These are phyloP conservation scores for Simmondsia chinensis DNA, from an alignment of 148 eudicot species.

Conservation along the genomic window DNA sequence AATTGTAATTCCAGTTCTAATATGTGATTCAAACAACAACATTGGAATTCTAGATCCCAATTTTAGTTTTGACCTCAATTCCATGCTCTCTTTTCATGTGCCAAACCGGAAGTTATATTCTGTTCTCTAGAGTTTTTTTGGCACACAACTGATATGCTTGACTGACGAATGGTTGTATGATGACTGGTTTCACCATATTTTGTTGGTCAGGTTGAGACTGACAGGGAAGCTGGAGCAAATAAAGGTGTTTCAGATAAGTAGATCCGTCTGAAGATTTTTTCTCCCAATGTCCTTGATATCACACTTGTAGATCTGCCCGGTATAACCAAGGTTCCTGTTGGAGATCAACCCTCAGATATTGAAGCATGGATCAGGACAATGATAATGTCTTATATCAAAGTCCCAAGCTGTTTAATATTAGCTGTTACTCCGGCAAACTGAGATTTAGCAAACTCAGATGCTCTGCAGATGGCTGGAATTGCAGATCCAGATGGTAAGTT, in stretches of 20 bases:
- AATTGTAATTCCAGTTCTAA: too few relatives aligned
- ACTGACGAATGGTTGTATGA: not conserved
- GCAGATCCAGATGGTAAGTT: slow-evolving; percentile 88
- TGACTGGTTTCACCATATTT: slow-evolving; percentile 1
- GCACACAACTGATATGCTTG: too few relatives aligned
- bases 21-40: too few relatives aligned
- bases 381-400: slow-evolving; percentile 77
- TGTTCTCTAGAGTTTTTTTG: too few relatives aligned
- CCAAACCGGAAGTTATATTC: too few relatives aligned
- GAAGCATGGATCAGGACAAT: slow-evolving; percentile 84
- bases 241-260: slow-evolving; percentile 82
- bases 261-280: slow-evolving; percentile 74
- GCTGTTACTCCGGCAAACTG: slow-evolving; percentile 94
- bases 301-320: slow-evolving; percentile 93
- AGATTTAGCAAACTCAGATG: slow-evolving; percentile 91
- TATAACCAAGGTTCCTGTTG: slow-evolving; percentile 92
- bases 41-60: too few relatives aligned
- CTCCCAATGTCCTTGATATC: slow-evolving; percentile 89
- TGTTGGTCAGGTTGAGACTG: slow-evolving; percentile 72
- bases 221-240: slow-evolving; percentile 84
- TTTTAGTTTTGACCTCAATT: too few relatives aligned
- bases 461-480: slow-evolving; percentile 86
- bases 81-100: too few relatives aligned
- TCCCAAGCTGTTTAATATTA: slow-evolving; percentile 62
- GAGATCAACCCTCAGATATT: slow-evolving; percentile 92